phyloP scores from a whole-genome alignment of 139 green algal species.

The Coelastrella sp. region DNA sequence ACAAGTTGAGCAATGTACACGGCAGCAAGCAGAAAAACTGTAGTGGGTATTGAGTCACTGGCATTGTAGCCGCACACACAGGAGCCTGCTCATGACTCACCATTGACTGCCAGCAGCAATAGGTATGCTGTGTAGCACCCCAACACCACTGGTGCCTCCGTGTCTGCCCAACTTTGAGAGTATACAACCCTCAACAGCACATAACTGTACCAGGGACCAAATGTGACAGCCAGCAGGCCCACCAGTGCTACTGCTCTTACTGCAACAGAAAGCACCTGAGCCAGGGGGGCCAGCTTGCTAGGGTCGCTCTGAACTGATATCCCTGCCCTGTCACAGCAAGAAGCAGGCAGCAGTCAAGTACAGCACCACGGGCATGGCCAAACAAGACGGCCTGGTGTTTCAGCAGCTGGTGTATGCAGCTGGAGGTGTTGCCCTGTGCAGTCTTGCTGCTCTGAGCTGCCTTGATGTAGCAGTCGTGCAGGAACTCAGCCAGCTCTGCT shows the following conservation, averaged over 20 bases:
- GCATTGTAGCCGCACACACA: not conserved
- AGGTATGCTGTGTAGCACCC: slow-evolving; percentile 84
- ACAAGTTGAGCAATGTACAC: no score
- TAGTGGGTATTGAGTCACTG: not conserved
- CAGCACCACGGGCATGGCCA: not conserved
- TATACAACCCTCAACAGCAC: slow-evolving; percentile 81
- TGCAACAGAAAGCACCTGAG: slow-evolving; percentile 64
- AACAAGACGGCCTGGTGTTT: not conserved
- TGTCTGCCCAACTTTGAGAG: slow-evolving; percentile 73
- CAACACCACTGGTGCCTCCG: slow-evolving; percentile 78
- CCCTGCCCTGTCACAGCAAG: slow-evolving; percentile 28
- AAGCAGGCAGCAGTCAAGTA: not conserved
- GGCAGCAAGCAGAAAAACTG: no score
- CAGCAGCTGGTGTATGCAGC: not conserved
- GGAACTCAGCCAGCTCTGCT: no score
- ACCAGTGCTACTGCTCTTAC: slow-evolving; percentile 67
- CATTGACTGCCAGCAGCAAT: slow-evolving; percentile 79
- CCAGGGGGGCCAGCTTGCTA: slow-evolving; percentile 17
- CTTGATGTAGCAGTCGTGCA: not conserved
- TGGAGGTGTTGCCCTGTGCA: no score
- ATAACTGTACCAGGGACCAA: slow-evolving; percentile 85
- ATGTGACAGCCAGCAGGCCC: slow-evolving; percentile 74
- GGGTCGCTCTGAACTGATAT: not conserved
- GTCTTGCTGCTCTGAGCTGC: not conserved
- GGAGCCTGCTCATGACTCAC: slow-evolving; percentile 28